Conservation (phyloP, 176 grass and related monocot species). For the Aegilops umbellulata region DNA sequence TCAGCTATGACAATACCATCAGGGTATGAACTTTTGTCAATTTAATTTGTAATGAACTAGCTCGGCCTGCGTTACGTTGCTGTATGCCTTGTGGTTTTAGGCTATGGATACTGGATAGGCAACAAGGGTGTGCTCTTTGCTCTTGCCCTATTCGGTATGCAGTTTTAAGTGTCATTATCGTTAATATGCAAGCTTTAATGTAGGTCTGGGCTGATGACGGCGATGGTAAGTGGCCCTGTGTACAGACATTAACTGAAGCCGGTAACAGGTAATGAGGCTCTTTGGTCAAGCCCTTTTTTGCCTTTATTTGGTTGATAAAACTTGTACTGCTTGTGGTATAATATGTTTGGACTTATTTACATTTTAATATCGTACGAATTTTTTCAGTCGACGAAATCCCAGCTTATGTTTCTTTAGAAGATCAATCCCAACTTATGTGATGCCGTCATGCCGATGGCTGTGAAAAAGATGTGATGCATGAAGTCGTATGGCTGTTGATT, state of each 20-base stretch:
- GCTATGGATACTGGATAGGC: background rate
- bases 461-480: background rate
- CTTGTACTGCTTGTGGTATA: background rate
- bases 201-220: constrained; percentile 86
- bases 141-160: background rate
- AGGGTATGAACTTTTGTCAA: constrained; percentile 38
- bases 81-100: background rate
- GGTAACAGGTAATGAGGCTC: constrained; percentile 36
- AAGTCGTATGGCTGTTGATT: constrained; percentile 7
- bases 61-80: background rate
- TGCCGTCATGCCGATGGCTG: background rate
- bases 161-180: background rate
- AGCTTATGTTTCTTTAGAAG: background rate
- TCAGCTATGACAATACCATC: constrained; percentile 91
- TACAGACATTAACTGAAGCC: constrained; percentile 77
- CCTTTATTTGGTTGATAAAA: background rate
- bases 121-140: background rate
- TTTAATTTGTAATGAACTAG: background rate
- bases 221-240: constrained; percentile 88
- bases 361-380: background rate
- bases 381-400: background rate
- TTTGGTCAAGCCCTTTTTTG: background rate
- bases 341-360: constrained; percentile 7
- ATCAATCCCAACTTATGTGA: background rate
- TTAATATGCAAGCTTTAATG: constrained; percentile 20